phyloP scores from a whole-genome alignment of 345 rosid species.

The Heritiera littoralis region DNA sequence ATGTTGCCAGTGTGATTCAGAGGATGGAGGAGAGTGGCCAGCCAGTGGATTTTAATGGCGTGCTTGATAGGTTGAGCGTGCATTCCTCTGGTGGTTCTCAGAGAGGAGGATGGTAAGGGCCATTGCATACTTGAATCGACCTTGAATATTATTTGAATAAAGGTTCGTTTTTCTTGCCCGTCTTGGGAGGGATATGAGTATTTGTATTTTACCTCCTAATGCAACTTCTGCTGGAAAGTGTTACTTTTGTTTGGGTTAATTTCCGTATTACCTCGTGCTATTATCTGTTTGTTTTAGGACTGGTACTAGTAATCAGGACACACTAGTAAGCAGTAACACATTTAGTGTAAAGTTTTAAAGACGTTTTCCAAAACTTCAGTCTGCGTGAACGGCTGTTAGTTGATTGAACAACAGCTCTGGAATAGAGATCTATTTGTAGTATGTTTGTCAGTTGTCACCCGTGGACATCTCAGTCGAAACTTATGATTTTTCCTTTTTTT shows the following conservation, averaged over 20 bases:
- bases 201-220: constrained; percentile 18
- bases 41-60: constrained; percentile 78
- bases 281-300: not conserved
- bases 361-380: not conserved
- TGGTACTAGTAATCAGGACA: not conserved
- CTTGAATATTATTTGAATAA: constrained; percentile 20
- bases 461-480: no score
- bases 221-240: constrained; percentile 11
- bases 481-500: no score
- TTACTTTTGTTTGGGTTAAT: constrained; percentile 1
- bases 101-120: constrained; percentile 75
- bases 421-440: no score
- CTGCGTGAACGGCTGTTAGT: not conserved
- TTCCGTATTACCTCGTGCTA: not conserved
- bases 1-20: constrained; percentile 70
- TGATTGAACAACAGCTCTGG: no score
- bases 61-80: constrained; percentile 73
- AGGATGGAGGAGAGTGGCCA: constrained; percentile 94
- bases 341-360: not conserved
- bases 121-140: constrained; percentile 5
- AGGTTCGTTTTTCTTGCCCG: not conserved
- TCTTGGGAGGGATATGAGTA: constrained; percentile 22
- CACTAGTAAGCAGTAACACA: not conserved
- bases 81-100: constrained; percentile 70
- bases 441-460: no score